Conservation (phyloP, 345 rosid genomes). For the Cochlearia excelsa region DNA sequence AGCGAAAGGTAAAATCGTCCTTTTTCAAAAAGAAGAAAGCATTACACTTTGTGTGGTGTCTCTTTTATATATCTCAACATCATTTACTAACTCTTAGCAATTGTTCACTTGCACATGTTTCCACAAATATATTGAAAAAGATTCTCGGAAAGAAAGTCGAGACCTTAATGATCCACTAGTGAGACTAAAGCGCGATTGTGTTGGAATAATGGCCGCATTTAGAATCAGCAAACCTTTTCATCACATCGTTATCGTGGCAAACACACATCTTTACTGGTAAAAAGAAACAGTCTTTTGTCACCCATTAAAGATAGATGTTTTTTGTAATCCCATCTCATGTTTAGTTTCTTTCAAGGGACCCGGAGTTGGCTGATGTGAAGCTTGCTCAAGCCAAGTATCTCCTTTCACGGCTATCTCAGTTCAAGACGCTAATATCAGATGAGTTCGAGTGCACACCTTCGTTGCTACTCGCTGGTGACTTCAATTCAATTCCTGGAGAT, state of each 20-base stretch:
- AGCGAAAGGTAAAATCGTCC: conserved; percentile 43
- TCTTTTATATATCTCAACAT: conserved; percentile 24
- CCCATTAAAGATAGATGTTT: conserved; percentile 7
- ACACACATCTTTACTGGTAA: conserved; percentile 90
- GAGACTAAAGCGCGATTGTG: conserved; percentile 84
- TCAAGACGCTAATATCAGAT: conserved; percentile 51
- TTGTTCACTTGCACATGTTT: conserved; percentile 19
- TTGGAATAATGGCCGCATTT: conserved; percentile 91
- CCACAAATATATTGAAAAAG: conserved; percentile 25
- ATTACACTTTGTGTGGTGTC: conserved; percentile 13
- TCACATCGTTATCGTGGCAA: conserved; percentile 69
- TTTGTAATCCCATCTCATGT: conserved; percentile 4
- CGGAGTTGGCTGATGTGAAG: conserved; percentile 85
- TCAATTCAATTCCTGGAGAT: conserved; percentile 87
- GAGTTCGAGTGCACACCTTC: conserved; percentile 64
- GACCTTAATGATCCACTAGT: conserved; percentile 78
- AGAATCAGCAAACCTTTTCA: conserved; percentile 55
- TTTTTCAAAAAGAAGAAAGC: conserved; percentile 1
- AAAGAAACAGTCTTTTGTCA: not conserved
- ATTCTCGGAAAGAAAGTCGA: conserved; percentile 45
- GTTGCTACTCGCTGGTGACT: conserved; percentile 77
- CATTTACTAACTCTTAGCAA: conserved; percentile 10
- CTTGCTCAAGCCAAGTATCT: conserved; percentile 94
- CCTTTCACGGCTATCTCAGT: conserved; percentile 57
- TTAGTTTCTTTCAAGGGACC: conserved; percentile 63